Evolutionary conservation across 164 flowering plant genomes (phyloP), one percentile per base, ranked within the genome.

Genomic region (Umbilicus rupestris): DNA sequence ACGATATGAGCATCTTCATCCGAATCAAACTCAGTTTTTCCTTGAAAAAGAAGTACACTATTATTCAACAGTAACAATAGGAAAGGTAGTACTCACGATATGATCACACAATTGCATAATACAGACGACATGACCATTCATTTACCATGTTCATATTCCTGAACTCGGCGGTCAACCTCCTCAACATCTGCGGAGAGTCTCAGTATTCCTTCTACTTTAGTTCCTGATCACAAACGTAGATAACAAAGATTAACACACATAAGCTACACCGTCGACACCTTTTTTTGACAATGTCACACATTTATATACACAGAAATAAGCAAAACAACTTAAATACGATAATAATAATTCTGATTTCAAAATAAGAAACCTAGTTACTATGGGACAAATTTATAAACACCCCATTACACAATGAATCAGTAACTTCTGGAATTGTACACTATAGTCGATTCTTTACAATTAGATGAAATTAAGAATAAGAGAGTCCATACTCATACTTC

Each of bases 1-100:
- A 95, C 82, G 74, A 95, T 89, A 81, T 95, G 97, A 71, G 97
- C 94, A 87, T 95, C 99, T 82, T 95, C 99, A 47, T 85, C 90
- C 31, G 83, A 62, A 69, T 74, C 82, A 79, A 95, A 95, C 73
- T 92, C 99, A 67, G 76, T 87, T 78, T 85, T 87, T 66, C 97
- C 97, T 92, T 68, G 37, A 41, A 74, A 62, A 11, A 72, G 52
- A 47, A 12, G 45, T 57, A 39, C 45, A 67, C 26, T 46, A 41
- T 30, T 65, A 33, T 37, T 3, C 39, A 59, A 20, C 16, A 39
- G 39, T 52, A 11, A 30, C 33, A 26, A 55, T 28, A 28, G 60
- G 60, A 55, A 26, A n/a, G 7, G 17, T 5, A 55, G 24, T 20
- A 52, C 24, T 7, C 33, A 22, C 33, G 28, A 55, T 29, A 12